Evolutionary conservation across 202 grass and related monocot species (phyloP).

Genomic region (Setaria italica): DNA sequence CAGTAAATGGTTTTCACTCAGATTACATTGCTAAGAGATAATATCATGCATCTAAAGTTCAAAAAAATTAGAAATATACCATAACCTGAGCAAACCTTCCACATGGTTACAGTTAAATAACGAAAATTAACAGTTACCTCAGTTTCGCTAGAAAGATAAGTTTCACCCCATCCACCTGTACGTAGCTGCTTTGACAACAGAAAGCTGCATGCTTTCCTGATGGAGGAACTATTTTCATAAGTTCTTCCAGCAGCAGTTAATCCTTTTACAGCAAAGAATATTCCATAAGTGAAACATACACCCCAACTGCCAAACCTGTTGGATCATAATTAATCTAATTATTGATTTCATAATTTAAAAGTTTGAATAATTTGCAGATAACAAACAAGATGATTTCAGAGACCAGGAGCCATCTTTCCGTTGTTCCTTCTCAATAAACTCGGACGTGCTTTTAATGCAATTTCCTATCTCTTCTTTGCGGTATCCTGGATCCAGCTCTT

Average conservation of each 20-base stretch:
- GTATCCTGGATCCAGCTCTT: conserved; percentile 22
- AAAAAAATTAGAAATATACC: neutral
- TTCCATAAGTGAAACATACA: conserved; percentile 54
- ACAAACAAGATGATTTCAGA: neutral
- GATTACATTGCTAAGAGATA: neutral
- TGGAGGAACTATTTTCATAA: conserved; percentile 33
- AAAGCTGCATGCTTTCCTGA: conserved; percentile 42
- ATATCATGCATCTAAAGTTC: neutral
- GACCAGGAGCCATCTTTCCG: conserved; percentile 45
- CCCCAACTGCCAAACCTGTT: conserved; percentile 44
- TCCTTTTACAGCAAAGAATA: conserved; percentile 46
- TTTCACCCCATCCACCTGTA: conserved; percentile 55
- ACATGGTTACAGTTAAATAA: neutral
- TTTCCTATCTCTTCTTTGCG: conserved; percentile 38
- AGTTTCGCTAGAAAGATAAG: conserved; percentile 44
- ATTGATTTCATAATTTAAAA: neutral
- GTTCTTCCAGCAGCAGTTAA: conserved; percentile 36
- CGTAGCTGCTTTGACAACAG: conserved; percentile 41
- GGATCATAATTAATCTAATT: neutral
- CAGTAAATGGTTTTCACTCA: neutral
- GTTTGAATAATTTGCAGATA: neutral
- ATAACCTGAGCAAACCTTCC: neutral
- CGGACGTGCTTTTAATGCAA: conserved; percentile 9
- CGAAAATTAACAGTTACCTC: conserved; percentile 23
- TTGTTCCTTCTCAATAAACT: conserved; percentile 36